These are phyloP conservation scores for Eudorina sp. DNA, from an alignment of 139 green algal genomes.

Conservation along the genomic window DNA sequence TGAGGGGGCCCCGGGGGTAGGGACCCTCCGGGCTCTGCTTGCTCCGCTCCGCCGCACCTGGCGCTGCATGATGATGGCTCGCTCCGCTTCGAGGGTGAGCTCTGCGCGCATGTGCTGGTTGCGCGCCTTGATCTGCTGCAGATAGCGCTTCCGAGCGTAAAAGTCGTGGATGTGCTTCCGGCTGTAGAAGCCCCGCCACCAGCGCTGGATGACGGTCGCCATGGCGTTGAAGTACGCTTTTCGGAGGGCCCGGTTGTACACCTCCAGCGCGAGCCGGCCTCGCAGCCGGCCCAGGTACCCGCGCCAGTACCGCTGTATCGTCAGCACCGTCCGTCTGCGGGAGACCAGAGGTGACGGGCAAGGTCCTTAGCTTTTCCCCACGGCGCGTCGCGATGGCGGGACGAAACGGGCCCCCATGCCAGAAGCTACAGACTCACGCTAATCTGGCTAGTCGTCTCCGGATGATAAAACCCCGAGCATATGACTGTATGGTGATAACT, in stretches of 20 bases:
- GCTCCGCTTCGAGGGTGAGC: constrained; percentile 59
- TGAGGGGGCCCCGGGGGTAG: too few relatives aligned
- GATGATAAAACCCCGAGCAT: constrained; percentile 49
- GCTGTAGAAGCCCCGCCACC: constrained; percentile 75
- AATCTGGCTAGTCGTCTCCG: constrained; percentile 41
- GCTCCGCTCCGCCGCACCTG: constrained; percentile 25
- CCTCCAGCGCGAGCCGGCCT: constrained; percentile 41
- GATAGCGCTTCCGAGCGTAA: constrained; percentile 73
- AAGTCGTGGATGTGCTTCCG: constrained; percentile 78
- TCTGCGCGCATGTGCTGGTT: constrained; percentile 55
- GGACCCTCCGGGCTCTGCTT: too few relatives aligned
- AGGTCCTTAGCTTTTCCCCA: too few relatives aligned
- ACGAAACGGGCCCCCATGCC: too few relatives aligned
- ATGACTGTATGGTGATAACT: constrained; percentile 36
- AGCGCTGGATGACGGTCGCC: constrained; percentile 74
- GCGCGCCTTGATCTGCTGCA: constrained; percentile 58
- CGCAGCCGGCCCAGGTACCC: constrained; percentile 66
- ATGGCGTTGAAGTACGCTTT: constrained; percentile 72
- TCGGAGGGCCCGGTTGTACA: constrained; percentile 53
- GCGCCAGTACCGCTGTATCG: constrained; percentile 68
- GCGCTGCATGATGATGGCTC: constrained; percentile 43
- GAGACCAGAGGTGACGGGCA: background rate
- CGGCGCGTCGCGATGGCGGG: too few relatives aligned
- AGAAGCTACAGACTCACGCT: constrained; percentile 32
- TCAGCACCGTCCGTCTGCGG: constrained; percentile 21